A percentile compares a stretch with the other conserved stretches of the same genome.
Evolutionary conservation across 305 asterid species (phyloP).

Genomic region (Fraxinus baroniana): DNA sequence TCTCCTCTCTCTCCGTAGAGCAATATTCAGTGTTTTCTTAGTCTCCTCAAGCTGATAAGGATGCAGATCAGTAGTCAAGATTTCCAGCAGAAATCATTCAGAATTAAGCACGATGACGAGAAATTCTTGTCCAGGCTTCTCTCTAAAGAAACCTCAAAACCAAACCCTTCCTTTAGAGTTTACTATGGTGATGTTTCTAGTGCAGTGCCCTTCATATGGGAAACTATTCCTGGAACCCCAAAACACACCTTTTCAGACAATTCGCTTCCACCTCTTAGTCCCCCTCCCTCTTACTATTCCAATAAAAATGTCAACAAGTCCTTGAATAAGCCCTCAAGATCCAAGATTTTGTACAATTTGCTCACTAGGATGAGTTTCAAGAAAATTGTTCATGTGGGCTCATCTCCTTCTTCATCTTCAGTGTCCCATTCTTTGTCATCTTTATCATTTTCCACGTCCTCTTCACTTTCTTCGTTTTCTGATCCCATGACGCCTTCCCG

Average conservation of each 20-base stretch:
- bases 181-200: slow-evolving; percentile 13
- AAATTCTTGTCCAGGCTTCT: background rate
- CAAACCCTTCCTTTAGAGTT: slow-evolving; percentile 5
- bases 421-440: background rate
- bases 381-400: background rate
- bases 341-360: background rate
- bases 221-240: slow-evolving; percentile 7
- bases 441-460: background rate
- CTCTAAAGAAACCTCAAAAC: background rate
- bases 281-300: slow-evolving; percentile 5
- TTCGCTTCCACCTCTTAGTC: background rate
- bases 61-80: background rate
- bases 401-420: slow-evolving; percentile 3
- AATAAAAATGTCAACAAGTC: background rate
- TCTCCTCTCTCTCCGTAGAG: background rate
- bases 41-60: background rate
- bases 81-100: slow-evolving; percentile 1
- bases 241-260: background rate
- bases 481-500: background rate
- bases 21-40: background rate
- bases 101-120: background rate
- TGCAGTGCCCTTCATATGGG: slow-evolving; percentile 13
- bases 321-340: background rate
- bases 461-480: background rate
- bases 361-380: background rate